Conservation (phyloP, 805 yeast genomes). For the Teunomyces barrocoloradensis region DNA sequence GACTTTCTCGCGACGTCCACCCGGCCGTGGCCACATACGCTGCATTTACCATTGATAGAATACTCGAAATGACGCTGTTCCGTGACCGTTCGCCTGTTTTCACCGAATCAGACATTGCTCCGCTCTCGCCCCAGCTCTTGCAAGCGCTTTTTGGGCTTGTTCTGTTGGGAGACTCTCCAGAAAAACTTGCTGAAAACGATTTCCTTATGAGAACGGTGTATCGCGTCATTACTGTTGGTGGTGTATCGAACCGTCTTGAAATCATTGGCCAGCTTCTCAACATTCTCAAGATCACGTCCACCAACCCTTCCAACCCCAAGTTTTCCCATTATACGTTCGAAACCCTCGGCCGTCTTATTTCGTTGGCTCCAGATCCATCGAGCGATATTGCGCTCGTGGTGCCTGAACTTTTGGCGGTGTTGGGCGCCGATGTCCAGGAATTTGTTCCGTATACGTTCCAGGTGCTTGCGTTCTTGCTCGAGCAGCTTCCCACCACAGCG, state of each 20-base stretch:
- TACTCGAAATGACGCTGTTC: constrained; percentile 70
- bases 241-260: constrained; percentile 45
- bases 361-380: constrained; percentile 35
- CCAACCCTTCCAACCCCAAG: constrained; percentile 93
- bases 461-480: constrained; percentile 76
- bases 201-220: constrained; percentile 85
- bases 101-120: constrained; percentile 66
- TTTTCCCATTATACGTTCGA: constrained; percentile 91
- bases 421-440: constrained; percentile 87
- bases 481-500: constrained; percentile 46
- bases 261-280: constrained; percentile 63
- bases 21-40: constrained; percentile 91
- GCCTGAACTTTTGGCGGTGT: constrained; percentile 63
- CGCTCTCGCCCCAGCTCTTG: constrained; percentile 56
- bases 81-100: constrained; percentile 57
- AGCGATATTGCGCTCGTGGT: constrained; percentile 52
- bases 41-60: constrained; percentile 87
- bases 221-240: constrained; percentile 72
- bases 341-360: constrained; percentile 73
- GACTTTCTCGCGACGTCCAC: constrained; percentile 51
- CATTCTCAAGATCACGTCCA: constrained; percentile 68
- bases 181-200: constrained; percentile 92
- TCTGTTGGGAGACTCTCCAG: constrained; percentile 58
- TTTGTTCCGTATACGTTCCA: constrained; percentile 93
- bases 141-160: constrained; percentile 67